Base-by-base conservation (phyloP, 2,329 filamentous ascomycete species). In the Ophiostoma sp. region DNA sequence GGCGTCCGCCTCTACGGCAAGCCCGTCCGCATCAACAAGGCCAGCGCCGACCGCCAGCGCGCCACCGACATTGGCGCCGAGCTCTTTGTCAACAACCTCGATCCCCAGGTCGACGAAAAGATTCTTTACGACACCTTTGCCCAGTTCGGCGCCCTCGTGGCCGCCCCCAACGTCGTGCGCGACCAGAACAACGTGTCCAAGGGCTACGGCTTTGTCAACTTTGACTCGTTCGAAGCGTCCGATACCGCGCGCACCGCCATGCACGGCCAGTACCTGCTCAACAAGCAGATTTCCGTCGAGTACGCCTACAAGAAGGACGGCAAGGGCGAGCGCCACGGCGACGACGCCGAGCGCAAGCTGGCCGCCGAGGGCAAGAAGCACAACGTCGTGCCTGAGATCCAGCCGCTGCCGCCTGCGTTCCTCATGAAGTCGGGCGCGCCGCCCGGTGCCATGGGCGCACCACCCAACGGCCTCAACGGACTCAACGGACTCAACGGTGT, bases 281-380 rank as follows among this genome's bases (percentile, higher is more conserved):
- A 95, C 83, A 97, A 97, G 81, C 91, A 97, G 78, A 90, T 98
- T 74, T 91, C 90, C 2, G 95, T 99, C 62, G 94, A 98, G 79
- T 99, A 98, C 78, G 95, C 95, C 52, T 98, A 97, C 85, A 99
- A 99, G 84, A 98, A 98, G 80, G 95, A 99, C 75, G 95, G 95
- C 73, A 97, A 97, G 81, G 94, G 94, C 74, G 94, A 98, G 80
- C 85, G 95, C 69, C 95, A 99, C 76, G 95, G 95, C 74, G 95
- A 99, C 77, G 86, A 93, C 74, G 95, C 95, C 42, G 95, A 99
- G 80, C 85, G 95, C 75, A 90, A 92, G 81, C 86, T 99, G 64
- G 95, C 95, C 42, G 89, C 90, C 41, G 91, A 97, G 79, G 95
- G 93, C 69, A 94, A 94, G 80, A 94, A 93, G 77, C 92, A 97